Evolutionary conservation across 108 stramenopile genomes (phyloP).

Genomic region (Fistulifera solaris): DNA sequence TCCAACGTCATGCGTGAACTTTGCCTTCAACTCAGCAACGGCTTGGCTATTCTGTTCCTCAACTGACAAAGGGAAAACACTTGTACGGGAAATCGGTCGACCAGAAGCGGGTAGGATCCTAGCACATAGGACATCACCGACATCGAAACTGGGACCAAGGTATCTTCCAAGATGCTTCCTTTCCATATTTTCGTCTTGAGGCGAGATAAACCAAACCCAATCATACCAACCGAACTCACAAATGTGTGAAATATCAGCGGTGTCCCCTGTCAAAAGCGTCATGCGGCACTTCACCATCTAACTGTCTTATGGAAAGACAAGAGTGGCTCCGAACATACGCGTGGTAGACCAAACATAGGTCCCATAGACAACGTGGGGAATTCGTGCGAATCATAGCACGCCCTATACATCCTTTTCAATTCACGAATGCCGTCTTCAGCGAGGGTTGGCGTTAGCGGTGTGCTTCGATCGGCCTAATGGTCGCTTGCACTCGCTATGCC

Average conservation of each 20-base stretch:
- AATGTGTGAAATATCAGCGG: slow-evolving; percentile 30
- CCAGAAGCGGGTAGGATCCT: slow-evolving; percentile 16
- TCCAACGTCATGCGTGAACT: not conserved
- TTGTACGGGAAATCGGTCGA: slow-evolving; percentile 1
- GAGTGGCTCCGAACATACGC: slow-evolving; percentile 17
- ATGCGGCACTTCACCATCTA: slow-evolving; percentile 19
- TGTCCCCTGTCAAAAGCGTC: slow-evolving; percentile 18
- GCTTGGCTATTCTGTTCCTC: slow-evolving; percentile 4
- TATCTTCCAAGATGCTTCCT: slow-evolving; percentile 16
- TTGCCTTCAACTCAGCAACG: not conserved
- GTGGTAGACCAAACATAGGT: slow-evolving; percentile 14
- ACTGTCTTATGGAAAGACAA: slow-evolving; percentile 6
- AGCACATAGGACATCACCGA: slow-evolving; percentile 9
- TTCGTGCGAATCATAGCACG: slow-evolving; percentile 8
- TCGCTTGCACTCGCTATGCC: not conserved
- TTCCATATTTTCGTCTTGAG: not conserved
- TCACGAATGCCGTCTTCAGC: slow-evolving; percentile 22
- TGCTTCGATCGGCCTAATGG: slow-evolving; percentile 16
- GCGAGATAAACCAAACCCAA: slow-evolving; percentile 15
- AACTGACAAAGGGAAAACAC: slow-evolving; percentile 2
- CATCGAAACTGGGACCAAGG: slow-evolving; percentile 17
- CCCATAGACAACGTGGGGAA: slow-evolving; percentile 15
- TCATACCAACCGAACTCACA: slow-evolving; percentile 28
- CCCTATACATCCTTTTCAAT: slow-evolving; percentile 11
- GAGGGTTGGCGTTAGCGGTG: slow-evolving; percentile 15